These are phyloP conservation scores for Tetrahymena elliotti DNA, from an alignment of 73 alveolate species.

Conservation along the genomic window DNA sequence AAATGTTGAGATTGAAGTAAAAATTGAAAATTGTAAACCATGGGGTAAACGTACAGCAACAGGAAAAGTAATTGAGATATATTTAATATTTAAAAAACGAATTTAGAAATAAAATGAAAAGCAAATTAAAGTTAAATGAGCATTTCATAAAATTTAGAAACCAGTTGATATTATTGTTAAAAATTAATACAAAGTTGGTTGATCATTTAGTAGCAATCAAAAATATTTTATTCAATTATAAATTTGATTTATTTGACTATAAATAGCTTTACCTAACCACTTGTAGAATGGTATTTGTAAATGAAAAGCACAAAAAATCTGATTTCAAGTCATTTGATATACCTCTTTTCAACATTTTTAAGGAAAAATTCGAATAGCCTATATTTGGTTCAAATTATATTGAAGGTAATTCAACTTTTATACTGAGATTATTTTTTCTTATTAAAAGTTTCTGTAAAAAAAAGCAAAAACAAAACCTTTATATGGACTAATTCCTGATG, in stretches of 20 bases:
- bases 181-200: too few species aligned
- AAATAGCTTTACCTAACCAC: conserved; percentile 77
- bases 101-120: not conserved
- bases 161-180: too few species aligned
- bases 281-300: conserved; percentile 83
- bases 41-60: conserved; percentile 82
- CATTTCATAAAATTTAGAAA: too few species aligned
- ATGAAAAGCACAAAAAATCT: conserved; percentile 42
- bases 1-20: conserved; percentile 85
- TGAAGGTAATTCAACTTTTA: conserved; percentile 60
- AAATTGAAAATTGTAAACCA: conserved; percentile 42
- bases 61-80: conserved; percentile 73
- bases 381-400: conserved; percentile 96
- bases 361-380: conserved; percentile 95
- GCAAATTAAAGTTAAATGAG: too few species aligned
- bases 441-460: not conserved
- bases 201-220: too few species aligned
- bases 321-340: conserved; percentile 89
- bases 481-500: conserved; percentile 78
- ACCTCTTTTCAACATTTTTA: conserved; percentile 79
- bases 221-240: too few species aligned
- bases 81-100: not conserved
- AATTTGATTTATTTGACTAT: not conserved
- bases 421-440: not conserved
- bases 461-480: conserved; percentile 53